A percentile compares a stretch with the other conserved stretches of the same genome.
These are phyloP conservation scores for Geoglossum glabrum DNA, from an alignment of 495 filamentous ascomycete genomes.

Conservation along the genomic window DNA sequence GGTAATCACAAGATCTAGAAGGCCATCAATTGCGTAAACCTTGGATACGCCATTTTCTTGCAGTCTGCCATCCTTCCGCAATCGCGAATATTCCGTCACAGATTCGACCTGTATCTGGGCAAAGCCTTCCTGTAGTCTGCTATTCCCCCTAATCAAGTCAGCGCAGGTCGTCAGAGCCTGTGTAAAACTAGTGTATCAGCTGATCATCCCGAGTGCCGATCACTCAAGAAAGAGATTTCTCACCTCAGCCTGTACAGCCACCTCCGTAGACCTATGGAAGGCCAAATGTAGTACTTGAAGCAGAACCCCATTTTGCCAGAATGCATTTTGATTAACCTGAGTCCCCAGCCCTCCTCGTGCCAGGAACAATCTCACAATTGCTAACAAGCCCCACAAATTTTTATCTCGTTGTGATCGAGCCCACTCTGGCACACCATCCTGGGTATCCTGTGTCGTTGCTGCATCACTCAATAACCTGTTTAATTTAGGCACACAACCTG, in stretches of 20 bases:
- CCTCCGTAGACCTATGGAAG: conserved; percentile 54
- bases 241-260: conserved; percentile 67
- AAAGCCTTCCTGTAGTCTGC: conserved; percentile 61
- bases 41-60: conserved; percentile 32
- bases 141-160: conserved; percentile 71
- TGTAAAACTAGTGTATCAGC: conserved; percentile 8
- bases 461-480: conserved; percentile 46
- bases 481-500: conserved; percentile 58
- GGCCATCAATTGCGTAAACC: conserved; percentile 80
- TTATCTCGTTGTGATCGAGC: conserved; percentile 61
- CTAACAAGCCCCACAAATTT: conserved; percentile 78
- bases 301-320: conserved; percentile 64
- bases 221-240: conserved; percentile 7
- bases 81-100: conserved; percentile 24
- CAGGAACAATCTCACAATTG: conserved; percentile 70
- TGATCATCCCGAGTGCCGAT: not conserved
- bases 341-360: conserved; percentile 62
- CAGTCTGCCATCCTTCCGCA: conserved; percentile 20
- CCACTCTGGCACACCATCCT: conserved; percentile 49
- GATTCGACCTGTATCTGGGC: conserved; percentile 60
- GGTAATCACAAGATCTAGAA: conserved; percentile 72
- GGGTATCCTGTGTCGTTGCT: conserved; percentile 32
- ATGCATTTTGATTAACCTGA: conserved; percentile 63
- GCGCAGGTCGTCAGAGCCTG: conserved; percentile 70
- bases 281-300: conserved; percentile 65